Evolutionary conservation across 2,329 filamentous ascomycete genomes (phyloP).

Genomic region (Rachicladosporium sp.): DNA sequence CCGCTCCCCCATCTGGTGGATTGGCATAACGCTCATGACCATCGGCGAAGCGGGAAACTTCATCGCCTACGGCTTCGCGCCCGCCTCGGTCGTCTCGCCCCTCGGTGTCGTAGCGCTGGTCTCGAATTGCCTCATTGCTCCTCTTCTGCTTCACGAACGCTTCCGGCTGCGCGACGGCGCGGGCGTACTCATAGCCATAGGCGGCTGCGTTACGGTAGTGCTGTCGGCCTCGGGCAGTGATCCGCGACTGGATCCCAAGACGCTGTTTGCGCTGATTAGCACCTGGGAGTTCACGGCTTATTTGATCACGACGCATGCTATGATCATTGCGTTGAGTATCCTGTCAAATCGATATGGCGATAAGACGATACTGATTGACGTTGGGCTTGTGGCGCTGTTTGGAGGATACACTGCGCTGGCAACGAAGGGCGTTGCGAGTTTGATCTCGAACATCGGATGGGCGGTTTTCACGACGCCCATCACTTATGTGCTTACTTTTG

Average conservation of each 20-base stretch:
- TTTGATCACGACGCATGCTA: constrained; percentile 56
- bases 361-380: constrained; percentile 76
- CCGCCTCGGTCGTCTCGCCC: constrained; percentile 92
- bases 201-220: constrained; percentile 82
- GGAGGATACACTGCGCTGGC: constrained; percentile 97
- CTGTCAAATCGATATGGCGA: constrained; percentile 74
- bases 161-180: constrained; percentile 77
- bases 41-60: constrained; percentile 94
- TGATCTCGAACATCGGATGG: constrained; percentile 83
- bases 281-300: constrained; percentile 86
- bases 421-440: constrained; percentile 90
- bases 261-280: constrained; percentile 82
- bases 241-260: constrained; percentile 77
- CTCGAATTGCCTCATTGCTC: constrained; percentile 93
- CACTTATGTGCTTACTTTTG: constrained; percentile 70
- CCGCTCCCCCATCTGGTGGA: constrained; percentile 90
- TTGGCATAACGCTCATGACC: constrained; percentile 82
- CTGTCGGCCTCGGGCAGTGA: constrained; percentile 82
- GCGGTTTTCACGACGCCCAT: constrained; percentile 83
- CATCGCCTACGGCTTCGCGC: constrained; percentile 91
- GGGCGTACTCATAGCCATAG: constrained; percentile 78
- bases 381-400: constrained; percentile 86
- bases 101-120: constrained; percentile 93
- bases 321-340: constrained; percentile 71
- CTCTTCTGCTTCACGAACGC: constrained; percentile 80